Conservation (phyloP, 805 yeast genomes). For the Hemisphaericaspora nanyangensis region DNA sequence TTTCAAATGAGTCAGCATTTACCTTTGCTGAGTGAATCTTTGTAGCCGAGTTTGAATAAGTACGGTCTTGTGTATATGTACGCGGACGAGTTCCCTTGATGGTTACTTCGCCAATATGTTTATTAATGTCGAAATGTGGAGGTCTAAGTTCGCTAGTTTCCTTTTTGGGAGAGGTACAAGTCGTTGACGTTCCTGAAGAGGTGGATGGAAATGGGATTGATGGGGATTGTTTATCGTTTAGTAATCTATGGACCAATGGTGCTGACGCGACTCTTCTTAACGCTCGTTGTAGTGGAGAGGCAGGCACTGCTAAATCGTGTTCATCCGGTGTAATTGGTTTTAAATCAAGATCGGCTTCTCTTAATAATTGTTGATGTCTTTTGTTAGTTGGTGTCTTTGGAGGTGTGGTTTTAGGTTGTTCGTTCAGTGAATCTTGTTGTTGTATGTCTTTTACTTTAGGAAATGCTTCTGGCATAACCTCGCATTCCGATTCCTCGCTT, state of each 20-base stretch:
- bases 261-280: conserved; percentile 82
- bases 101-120: conserved; percentile 43
- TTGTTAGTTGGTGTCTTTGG: conserved; percentile 23
- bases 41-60: conserved; percentile 71
- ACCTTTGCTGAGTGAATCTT: conserved; percentile 77
- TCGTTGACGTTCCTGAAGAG: neutral
- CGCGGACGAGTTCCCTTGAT: conserved; percentile 32
- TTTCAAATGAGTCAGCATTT: conserved; percentile 82
- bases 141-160: conserved; percentile 1
- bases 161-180: conserved; percentile 5
- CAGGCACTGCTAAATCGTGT: conserved; percentile 9
- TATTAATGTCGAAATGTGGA: conserved; percentile 28
- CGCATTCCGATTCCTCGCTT: neutral
- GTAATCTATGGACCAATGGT: conserved; percentile 52
- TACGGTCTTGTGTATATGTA: conserved; percentile 45
- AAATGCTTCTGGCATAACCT: neutral
- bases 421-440: no score
- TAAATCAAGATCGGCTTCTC: conserved; percentile 13
- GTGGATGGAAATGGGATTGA: conserved; percentile 1
- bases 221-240: conserved; percentile 16
- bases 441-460: neutral
- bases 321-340: conserved; percentile 6
- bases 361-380: conserved; percentile 15
- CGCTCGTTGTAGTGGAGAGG: conserved; percentile 19
- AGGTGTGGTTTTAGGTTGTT: neutral